These are phyloP conservation scores for Quercus engelmannii DNA, from an alignment of 306 rosid species.

Conservation along the genomic window DNA sequence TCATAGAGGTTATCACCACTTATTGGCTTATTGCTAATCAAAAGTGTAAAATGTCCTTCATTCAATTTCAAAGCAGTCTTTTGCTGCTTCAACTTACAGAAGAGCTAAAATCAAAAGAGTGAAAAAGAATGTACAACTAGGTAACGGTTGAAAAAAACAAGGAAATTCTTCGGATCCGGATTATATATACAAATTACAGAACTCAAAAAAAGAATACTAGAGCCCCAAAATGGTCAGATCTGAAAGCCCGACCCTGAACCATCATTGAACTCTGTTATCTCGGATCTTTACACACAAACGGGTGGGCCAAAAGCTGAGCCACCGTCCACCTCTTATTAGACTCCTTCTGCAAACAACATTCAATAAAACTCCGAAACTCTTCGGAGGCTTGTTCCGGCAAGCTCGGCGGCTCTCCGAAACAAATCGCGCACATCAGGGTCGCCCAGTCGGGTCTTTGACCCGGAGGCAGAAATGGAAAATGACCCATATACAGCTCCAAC, in stretches of 20 bases:
- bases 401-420: constrained; percentile 74
- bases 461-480: constrained; percentile 72
- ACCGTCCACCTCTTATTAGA: constrained; percentile 73
- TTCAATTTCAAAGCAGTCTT: not conserved
- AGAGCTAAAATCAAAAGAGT: not conserved
- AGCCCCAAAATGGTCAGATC: not conserved
- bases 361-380: constrained; percentile 56
- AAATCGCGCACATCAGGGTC: constrained; percentile 80
- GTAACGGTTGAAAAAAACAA: too few species aligned
- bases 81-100: not conserved
- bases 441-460: constrained; percentile 97
- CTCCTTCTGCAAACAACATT: constrained; percentile 81
- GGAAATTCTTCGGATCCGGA: not conserved
- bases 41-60: not conserved
- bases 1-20: too few species aligned
- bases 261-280: not conserved
- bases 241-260: constrained; percentile 2
- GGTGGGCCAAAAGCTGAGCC: constrained; percentile 63
- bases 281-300: constrained; percentile 46
- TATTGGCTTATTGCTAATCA: too few species aligned
- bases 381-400: constrained; percentile 56
- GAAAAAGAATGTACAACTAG: not conserved
- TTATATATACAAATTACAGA: not conserved
- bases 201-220: not conserved
- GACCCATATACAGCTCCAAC: constrained; percentile 85